Percentiles rank a stretch among this genome's conserved stretches.
Evolutionary conservation across 139 green algal species (phyloP).

Genomic region (Closterium sp.): DNA sequence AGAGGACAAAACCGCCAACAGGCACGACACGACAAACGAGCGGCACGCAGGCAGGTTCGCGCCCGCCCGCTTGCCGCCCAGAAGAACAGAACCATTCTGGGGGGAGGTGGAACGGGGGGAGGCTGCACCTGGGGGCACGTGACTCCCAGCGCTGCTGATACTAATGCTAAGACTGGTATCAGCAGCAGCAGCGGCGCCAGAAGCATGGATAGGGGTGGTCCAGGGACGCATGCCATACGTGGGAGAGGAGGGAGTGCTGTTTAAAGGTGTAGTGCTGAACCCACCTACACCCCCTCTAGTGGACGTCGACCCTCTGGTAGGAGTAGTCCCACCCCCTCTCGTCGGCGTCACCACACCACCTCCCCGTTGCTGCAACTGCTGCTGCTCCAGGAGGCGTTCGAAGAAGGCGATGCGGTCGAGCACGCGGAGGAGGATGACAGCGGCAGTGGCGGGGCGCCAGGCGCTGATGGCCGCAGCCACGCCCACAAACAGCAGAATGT

Average conservation of each 20-base stretch:
- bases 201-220: background rate
- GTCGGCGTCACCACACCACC: too few relatives aligned
- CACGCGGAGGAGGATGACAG: background rate
- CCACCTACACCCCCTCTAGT: background rate
- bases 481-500: background rate
- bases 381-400: background rate
- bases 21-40: background rate
- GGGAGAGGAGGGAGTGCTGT: background rate
- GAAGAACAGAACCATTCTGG: background rate
- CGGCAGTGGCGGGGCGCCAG: background rate
- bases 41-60: background rate
- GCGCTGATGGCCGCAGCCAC: background rate
- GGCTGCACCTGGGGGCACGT: background rate
- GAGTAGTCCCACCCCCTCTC: background rate
- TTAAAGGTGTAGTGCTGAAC: background rate
- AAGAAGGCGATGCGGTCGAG: background rate
- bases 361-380: too few relatives aligned
- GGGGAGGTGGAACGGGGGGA: background rate
- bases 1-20: slow-evolving; percentile 1
- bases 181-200: too few relatives aligned
- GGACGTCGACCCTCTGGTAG: background rate
- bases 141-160: background rate
- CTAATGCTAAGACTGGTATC: background rate
- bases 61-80: background rate
- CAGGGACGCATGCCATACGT: background rate